These are phyloP conservation scores for Suillus spraguei DNA, from an alignment of 768 basidiomycete species.

Conservation along the genomic window DNA sequence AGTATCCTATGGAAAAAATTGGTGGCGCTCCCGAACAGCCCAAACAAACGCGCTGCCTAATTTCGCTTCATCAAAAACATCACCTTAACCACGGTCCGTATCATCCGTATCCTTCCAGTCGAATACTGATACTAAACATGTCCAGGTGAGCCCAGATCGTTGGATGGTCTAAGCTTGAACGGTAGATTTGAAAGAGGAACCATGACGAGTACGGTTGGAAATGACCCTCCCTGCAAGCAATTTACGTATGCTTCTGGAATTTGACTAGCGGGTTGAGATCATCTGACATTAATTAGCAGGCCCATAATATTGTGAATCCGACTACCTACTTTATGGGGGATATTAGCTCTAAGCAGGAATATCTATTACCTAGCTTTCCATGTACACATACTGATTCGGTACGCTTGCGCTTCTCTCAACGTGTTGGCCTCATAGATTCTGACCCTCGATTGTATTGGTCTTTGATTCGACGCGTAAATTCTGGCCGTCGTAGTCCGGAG, in stretches of 20 bases:
- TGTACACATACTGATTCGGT: constrained; percentile 1
- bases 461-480: background rate
- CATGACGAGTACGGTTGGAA: background rate
- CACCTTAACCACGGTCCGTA: background rate
- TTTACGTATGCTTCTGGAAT: constrained; percentile 17
- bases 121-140: background rate
- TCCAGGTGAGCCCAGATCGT: background rate
- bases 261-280: background rate
- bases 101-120: background rate
- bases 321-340: constrained; percentile 1
- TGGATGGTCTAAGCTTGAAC: constrained; percentile 3
- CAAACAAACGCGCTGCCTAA: background rate
- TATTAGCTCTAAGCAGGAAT: background rate
- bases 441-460: background rate
- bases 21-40: constrained; percentile 59
- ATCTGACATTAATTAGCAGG: background rate
- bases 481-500: background rate
- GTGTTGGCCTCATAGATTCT: background rate
- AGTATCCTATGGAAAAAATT: constrained; percentile 86
- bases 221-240: background rate
- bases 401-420: background rate
- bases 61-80: background rate
- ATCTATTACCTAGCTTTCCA: background rate
- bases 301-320: background rate
- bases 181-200: background rate